These are phyloP conservation scores for Yamadazyma siamensis DNA, from an alignment of 1,139 yeast species.

Conservation along the genomic window DNA sequence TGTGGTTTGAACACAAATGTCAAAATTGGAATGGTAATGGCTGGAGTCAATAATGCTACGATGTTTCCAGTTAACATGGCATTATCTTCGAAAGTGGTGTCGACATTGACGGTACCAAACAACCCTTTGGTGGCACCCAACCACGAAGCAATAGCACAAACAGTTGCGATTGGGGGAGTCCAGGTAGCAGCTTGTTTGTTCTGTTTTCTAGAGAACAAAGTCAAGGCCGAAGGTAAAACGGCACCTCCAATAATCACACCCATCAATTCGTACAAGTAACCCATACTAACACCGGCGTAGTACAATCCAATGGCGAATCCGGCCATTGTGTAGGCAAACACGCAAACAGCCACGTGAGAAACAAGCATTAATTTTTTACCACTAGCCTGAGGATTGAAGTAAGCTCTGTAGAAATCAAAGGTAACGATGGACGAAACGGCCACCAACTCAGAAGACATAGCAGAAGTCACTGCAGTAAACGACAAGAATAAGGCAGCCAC, in stretches of 20 bases:
- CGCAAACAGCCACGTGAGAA: conserved; percentile 64
- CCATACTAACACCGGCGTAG: conserved; percentile 83
- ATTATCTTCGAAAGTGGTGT: conserved; percentile 68
- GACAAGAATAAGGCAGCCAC: conserved; percentile 72
- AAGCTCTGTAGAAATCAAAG: conserved; percentile 78
- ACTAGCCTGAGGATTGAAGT: conserved; percentile 71
- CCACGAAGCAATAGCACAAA: conserved; percentile 65
- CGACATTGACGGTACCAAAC: conserved; percentile 53
- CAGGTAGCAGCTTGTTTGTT: conserved; percentile 57
- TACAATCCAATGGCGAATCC: conserved; percentile 78
- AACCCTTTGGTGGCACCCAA: conserved; percentile 54
- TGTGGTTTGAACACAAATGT: conserved; percentile 64
- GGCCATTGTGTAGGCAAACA: conserved; percentile 69
- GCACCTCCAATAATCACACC: conserved; percentile 86
- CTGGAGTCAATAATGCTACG: conserved; percentile 76
- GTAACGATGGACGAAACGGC: conserved; percentile 84
- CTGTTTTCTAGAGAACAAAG: conserved; percentile 67
- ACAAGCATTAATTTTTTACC: conserved; percentile 67
- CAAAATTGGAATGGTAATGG: conserved; percentile 61
- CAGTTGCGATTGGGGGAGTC: conserved; percentile 63
- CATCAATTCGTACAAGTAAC: conserved; percentile 81
- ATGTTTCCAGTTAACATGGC: conserved; percentile 87
- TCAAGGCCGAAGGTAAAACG: conserved; percentile 71
- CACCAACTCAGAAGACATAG: conserved; percentile 83
- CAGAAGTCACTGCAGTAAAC: conserved; percentile 80